phyloP scores from a whole-genome alignment of 192 early-diverging fungal species.

The Chytriomyces sp. region DNA sequence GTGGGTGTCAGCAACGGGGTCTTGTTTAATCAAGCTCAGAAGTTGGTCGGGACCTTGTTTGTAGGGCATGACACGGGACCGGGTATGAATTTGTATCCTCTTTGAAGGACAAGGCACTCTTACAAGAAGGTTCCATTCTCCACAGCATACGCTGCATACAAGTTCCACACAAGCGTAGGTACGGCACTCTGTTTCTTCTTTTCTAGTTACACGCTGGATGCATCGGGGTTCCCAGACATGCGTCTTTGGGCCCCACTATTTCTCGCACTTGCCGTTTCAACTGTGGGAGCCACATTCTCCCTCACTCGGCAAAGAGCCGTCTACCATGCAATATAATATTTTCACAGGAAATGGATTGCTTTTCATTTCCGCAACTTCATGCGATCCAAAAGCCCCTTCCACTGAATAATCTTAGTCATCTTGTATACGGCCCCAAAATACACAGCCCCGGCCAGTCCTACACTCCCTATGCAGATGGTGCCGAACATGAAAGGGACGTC shows the following conservation, averaged over 20 bases:
- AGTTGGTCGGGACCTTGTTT: conserved; percentile 12
- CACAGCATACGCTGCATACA: neutral
- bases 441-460: conserved; percentile 4
- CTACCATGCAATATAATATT: neutral
- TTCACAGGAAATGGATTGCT: no score
- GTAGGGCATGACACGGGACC: neutral
- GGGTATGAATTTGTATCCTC: no score
- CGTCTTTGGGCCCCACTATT: neutral
- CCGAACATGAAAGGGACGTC: conserved; percentile 68
- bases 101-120: no score
- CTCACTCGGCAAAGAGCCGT: neutral
- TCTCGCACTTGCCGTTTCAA: neutral
- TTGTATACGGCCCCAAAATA: conserved; percentile 12
- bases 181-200: neutral
- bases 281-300: neutral
- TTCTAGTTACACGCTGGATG: neutral
- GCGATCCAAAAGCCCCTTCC: conserved; percentile 6
- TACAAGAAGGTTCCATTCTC: no score
- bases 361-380: neutral
- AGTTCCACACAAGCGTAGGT: conserved; percentile 8
- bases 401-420: conserved; percentile 12
- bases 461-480: conserved; percentile 42
- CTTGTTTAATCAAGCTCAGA: conserved; percentile 8
- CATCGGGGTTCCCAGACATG: neutral
- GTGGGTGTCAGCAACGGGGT: conserved; percentile 1